Evolutionary conservation across 2,329 filamentous ascomycete genomes (phyloP).

Genomic region (Phaeosphaeriaceae sp.): DNA sequence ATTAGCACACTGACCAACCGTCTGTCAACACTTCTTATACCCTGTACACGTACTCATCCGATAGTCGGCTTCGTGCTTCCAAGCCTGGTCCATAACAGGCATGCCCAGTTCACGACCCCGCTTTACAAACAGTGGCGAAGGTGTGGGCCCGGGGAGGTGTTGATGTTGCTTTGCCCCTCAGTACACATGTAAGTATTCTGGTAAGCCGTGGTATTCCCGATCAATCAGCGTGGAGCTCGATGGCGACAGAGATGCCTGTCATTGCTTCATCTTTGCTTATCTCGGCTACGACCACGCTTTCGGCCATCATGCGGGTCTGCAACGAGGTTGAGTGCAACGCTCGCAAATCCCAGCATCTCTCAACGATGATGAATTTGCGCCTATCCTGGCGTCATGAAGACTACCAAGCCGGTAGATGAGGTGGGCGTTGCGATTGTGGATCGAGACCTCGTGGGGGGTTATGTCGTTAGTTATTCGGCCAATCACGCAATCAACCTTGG

Average conservation of each 20-base stretch:
- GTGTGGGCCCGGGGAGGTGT: not conserved
- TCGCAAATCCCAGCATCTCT: not conserved
- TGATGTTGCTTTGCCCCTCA: slow-evolving; percentile 7
- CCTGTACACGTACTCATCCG: slow-evolving; percentile 5
- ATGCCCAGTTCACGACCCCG: slow-evolving; percentile 16
- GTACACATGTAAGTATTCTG: slow-evolving; percentile 7
- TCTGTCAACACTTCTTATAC: slow-evolving; percentile 17
- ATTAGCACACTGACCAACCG: not conserved
- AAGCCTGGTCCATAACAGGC: slow-evolving; percentile 4
- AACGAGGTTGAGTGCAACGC: slow-evolving; percentile 10
- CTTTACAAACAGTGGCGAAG: slow-evolving; percentile 16
- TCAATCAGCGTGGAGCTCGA: slow-evolving; percentile 28
- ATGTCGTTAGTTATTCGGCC: slow-evolving; percentile 39
- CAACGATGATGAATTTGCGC: slow-evolving; percentile 12
- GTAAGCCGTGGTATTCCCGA: slow-evolving; percentile 17
- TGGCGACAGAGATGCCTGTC: slow-evolving; percentile 38
- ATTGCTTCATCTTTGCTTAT: slow-evolving; percentile 36
- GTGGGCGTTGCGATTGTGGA: slow-evolving; percentile 9
- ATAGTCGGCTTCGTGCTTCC: slow-evolving; percentile 7
- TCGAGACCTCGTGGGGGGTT: slow-evolving; percentile 9
- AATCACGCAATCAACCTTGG: slow-evolving; percentile 43
- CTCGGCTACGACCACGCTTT: slow-evolving; percentile 13
- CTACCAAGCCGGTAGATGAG: slow-evolving; percentile 12
- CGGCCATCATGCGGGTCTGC: not conserved
- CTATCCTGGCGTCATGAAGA: slow-evolving; percentile 9